Percentiles rank a stretch among this genome's conserved stretches.
Conservation (phyloP, 345 rosid species). For the Leavenworthia alabamica region DNA sequence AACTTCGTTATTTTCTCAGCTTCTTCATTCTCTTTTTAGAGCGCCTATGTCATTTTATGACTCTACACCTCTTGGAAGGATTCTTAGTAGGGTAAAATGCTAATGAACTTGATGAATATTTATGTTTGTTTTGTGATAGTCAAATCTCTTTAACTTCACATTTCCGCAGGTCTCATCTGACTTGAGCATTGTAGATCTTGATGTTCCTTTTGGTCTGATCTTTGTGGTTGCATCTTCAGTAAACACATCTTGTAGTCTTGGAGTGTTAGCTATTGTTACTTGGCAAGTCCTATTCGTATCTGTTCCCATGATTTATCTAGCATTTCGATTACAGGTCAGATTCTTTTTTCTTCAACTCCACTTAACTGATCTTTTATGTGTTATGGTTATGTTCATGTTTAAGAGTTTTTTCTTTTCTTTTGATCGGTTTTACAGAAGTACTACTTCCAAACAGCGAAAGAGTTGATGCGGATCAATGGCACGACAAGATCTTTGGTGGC, state of each 20-base stretch:
- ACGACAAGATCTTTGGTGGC: slow-evolving; percentile 87
- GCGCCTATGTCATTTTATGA: slow-evolving; percentile 89
- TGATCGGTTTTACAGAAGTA: slow-evolving; percentile 44
- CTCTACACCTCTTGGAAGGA: slow-evolving; percentile 85
- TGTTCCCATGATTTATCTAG: slow-evolving; percentile 58
- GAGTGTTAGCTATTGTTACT: slow-evolving; percentile 69
- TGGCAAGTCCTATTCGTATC: slow-evolving; percentile 90
- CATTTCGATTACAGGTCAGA: slow-evolving; percentile 72
- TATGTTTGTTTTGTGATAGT: not conserved
- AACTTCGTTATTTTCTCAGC: slow-evolving; percentile 55
- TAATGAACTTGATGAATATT: slow-evolving; percentile 21
- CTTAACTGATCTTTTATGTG: not conserved
- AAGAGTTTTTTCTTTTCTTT: not conserved
- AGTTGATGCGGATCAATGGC: slow-evolving; percentile 85
- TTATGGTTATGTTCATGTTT: too few species aligned
- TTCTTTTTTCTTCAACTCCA: not conserved
- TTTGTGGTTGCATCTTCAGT: slow-evolving; percentile 57
- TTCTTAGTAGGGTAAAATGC: slow-evolving; percentile 45
- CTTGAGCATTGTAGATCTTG: slow-evolving; percentile 88
- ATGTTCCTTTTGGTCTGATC: slow-evolving; percentile 61
- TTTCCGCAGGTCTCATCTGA: slow-evolving; percentile 59
- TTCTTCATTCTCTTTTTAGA: slow-evolving; percentile 60
- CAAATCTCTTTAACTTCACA: not conserved
- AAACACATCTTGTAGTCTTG: slow-evolving; percentile 59
- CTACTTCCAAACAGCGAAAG: slow-evolving; percentile 77